phyloP scores from a whole-genome alignment of 2,329 filamentous ascomycete genomes.

The Aspergillus aculeatinus region DNA sequence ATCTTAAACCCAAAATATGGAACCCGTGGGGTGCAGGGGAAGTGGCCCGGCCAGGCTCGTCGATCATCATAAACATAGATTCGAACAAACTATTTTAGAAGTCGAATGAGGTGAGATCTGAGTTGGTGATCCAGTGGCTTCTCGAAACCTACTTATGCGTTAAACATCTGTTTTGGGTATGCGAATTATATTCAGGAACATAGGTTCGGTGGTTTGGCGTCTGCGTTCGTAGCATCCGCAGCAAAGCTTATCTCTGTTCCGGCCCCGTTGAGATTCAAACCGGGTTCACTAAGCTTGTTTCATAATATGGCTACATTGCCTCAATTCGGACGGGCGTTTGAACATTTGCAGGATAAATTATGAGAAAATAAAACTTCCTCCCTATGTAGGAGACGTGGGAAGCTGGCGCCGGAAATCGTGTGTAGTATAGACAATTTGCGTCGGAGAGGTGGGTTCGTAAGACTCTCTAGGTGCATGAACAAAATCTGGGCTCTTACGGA shows the following conservation, averaged over 20 bases:
- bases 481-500: no score
- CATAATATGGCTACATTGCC: no score
- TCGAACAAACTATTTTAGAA: background rate
- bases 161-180: background rate
- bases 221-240: background rate
- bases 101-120: background rate
- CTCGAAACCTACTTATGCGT: background rate
- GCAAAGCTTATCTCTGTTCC: background rate
- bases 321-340: no score
- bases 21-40: background rate
- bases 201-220: background rate
- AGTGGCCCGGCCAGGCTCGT: background rate
- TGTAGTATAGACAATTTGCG: no score
- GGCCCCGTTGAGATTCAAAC: background rate
- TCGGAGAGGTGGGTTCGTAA: no score
- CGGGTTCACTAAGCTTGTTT: no score
- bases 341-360: no score
- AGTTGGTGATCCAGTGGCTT: background rate
- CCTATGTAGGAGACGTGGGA: no score
- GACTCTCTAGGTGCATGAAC: no score
- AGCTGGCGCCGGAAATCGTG: no score
- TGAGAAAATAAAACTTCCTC: no score
- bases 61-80: background rate
- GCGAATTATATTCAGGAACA: background rate
- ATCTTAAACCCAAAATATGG: background rate